A percentile compares a stretch with the other conserved stretches of the same genome.
Evolutionary conservation across 257 asterid species (phyloP).

Genomic region (Lantana camara): DNA sequence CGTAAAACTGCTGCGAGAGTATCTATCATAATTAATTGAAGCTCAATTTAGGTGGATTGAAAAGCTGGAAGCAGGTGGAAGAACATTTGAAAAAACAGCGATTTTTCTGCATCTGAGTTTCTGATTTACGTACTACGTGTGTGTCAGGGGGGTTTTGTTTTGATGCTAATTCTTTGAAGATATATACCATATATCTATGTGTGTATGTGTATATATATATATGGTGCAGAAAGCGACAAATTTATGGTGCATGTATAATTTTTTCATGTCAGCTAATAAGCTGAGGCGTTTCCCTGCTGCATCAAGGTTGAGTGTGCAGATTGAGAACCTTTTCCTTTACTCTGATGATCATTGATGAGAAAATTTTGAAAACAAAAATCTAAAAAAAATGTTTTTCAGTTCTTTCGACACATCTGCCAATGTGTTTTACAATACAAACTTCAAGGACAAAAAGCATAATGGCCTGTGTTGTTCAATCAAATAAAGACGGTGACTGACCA

Average conservation of each 20-base stretch:
- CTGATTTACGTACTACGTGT: slow-evolving; percentile 26
- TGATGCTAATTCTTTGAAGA: slow-evolving; percentile 5
- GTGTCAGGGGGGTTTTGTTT: not conserved
- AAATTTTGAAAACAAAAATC: slow-evolving; percentile 12
- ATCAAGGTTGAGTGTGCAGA: slow-evolving; percentile 48
- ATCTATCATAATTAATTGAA: no score
- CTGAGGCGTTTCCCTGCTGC: slow-evolving; percentile 6
- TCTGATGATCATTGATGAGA: slow-evolving; percentile 27
- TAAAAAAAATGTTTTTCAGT: slow-evolving; percentile 34
- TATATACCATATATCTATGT: no score
- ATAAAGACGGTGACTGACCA: slow-evolving; percentile 54
- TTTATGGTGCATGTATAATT: not conserved
- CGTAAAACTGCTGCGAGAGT: no score
- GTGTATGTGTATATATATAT: slow-evolving; percentile 3
- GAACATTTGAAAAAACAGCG: not conserved
- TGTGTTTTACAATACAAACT: slow-evolving; percentile 50
- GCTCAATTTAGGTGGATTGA: no score
- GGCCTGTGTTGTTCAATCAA: slow-evolving; percentile 70
- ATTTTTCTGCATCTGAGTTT: slow-evolving; percentile 15
- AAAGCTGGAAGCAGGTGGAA: not conserved
- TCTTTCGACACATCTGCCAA: slow-evolving; percentile 37
- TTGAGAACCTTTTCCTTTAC: slow-evolving; percentile 27
- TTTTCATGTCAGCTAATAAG: not conserved
- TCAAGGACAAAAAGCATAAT: slow-evolving; percentile 79
- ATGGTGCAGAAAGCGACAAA: slow-evolving; percentile 27